Evolutionary conservation across 2,329 filamentous ascomycete species (phyloP).

Genomic region (Penicillium glabrum): DNA sequence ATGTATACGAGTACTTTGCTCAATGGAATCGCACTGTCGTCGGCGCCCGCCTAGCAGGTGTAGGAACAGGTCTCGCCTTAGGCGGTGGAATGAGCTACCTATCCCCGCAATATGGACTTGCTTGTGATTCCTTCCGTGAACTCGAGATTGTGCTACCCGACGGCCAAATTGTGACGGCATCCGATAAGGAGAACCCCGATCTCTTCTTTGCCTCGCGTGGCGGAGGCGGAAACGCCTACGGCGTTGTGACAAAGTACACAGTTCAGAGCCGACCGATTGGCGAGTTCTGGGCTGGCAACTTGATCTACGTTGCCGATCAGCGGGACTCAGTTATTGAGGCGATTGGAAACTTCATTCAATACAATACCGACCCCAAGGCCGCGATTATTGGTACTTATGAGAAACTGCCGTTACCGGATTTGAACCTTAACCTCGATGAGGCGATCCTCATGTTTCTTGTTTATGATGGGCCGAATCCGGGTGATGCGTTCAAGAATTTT

Average conservation of each 20-base stretch:
- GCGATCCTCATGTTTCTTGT: constrained; percentile 36
- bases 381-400: constrained; percentile 35
- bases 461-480: constrained; percentile 34
- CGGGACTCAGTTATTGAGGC: constrained; percentile 28
- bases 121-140: constrained; percentile 27
- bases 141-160: constrained; percentile 20
- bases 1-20: constrained; percentile 24
- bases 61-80: constrained; percentile 26
- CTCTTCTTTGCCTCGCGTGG: constrained; percentile 25
- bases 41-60: constrained; percentile 24
- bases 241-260: constrained; percentile 26
- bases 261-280: constrained; percentile 28
- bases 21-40: constrained; percentile 25
- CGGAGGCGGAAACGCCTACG: constrained; percentile 28
- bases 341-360: constrained; percentile 29
- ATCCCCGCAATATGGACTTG: constrained; percentile 28
- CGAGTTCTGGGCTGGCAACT: constrained; percentile 28
- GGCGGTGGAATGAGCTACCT: constrained; percentile 29
- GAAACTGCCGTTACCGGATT: constrained; percentile 28
- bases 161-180: constrained; percentile 18
- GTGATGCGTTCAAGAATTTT: constrained; percentile 33
- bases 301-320: constrained; percentile 29
- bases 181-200: constrained; percentile 11
- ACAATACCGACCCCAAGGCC: constrained; percentile 37
- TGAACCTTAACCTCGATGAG: constrained; percentile 32